Evolutionary conservation across 225 moss, liverwort and hornwort genomes (phyloP).

Genomic region (Lunularia cruciata): DNA sequence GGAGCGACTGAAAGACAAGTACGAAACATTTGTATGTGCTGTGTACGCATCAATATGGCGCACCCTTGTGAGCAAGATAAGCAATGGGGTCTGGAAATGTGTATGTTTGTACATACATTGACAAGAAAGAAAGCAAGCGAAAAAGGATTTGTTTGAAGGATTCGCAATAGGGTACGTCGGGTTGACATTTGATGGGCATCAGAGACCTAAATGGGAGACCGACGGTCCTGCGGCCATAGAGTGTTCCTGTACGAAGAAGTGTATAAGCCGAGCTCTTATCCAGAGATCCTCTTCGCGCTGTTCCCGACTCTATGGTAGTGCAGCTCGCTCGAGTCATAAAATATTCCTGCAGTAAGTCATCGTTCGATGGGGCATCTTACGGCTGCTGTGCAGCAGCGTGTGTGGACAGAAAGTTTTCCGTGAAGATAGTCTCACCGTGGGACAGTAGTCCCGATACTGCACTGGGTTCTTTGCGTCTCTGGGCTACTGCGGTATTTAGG

Average conservation of each 20-base stretch:
- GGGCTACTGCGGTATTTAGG: no score
- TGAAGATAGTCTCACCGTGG: not conserved
- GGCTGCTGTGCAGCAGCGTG: not conserved
- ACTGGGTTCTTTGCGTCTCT: not conserved
- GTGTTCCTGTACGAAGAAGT: no score
- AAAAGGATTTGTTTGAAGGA: no score
- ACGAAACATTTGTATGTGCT: no score
- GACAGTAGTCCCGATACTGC: not conserved
- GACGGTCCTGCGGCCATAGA: no score
- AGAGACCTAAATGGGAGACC: not conserved
- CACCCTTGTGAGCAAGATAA: no score
- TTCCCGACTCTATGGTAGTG: not conserved
- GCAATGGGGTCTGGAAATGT: no score
- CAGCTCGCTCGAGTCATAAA: not conserved
- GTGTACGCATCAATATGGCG: no score
- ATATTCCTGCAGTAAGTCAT: not conserved
- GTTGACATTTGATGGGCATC: constrained; percentile 3
- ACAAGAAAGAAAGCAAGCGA: no score
- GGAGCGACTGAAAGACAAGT: no score
- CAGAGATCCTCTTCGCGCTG: not conserved
- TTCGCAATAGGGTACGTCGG: not conserved
- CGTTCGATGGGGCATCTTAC: not conserved
- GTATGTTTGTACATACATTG: no score
- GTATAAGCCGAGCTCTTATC: no score
- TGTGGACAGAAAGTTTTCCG: not conserved